phyloP scores from a whole-genome alignment of 2,329 filamentous ascomycete genomes.

The Pseudogymnoascus pannorum region DNA sequence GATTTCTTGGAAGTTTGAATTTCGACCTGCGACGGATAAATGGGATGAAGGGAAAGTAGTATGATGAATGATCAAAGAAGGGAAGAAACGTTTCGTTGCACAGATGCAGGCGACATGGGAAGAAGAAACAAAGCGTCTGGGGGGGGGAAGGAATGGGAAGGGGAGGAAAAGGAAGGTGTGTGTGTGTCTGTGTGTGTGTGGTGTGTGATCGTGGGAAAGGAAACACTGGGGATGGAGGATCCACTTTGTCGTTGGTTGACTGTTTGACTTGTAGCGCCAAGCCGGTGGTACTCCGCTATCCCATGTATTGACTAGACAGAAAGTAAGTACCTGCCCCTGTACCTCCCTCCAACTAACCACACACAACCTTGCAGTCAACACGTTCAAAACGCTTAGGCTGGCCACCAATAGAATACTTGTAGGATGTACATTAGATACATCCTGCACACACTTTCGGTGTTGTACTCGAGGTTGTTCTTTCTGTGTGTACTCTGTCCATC shows the following conservation, averaged over 20 bases:
- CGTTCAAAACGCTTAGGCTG: not conserved
- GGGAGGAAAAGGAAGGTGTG: slow-evolving; percentile 9
- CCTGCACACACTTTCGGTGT: no score
- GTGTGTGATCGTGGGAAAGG: not conserved
- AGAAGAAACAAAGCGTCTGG: slow-evolving; percentile 11
- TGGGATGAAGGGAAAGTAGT: not conserved
- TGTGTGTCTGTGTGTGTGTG: not conserved
- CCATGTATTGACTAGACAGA: not conserved
- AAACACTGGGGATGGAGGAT: not conserved
- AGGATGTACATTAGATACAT: no score
- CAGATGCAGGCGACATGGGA: slow-evolving; percentile 12
- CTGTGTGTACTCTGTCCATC: no score
- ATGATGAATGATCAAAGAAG: not conserved
- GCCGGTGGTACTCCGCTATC: not conserved
- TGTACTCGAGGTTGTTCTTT: no score
- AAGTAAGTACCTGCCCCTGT: not conserved
- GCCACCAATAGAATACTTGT: not conserved
- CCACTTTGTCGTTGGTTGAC: not conserved
- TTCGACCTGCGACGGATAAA: slow-evolving; percentile 8
- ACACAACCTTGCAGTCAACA: not conserved
- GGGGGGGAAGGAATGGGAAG: not conserved
- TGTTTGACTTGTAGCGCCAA: slow-evolving; percentile 6
- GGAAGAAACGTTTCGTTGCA: slow-evolving; percentile 10
- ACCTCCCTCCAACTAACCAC: not conserved
- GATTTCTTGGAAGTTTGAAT: not conserved